phyloP scores from a whole-genome alignment of 176 grass and related monocot species.

The Cenchrus americanus region DNA sequence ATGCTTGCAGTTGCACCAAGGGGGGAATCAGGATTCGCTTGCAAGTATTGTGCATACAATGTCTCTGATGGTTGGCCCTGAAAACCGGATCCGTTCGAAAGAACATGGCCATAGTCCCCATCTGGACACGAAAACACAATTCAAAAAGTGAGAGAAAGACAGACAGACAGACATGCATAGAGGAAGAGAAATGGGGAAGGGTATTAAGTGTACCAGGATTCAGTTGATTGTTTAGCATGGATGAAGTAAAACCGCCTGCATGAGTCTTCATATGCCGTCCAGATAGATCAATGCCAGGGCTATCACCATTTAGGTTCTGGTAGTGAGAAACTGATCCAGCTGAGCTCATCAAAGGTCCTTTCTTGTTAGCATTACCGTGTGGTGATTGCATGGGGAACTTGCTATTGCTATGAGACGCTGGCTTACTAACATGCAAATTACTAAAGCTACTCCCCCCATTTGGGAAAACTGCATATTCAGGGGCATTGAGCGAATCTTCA shows the following conservation, averaged over 20 bases:
- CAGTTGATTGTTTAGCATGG: constrained; percentile 67
- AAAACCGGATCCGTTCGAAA: constrained; percentile 59
- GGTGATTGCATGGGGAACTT: constrained; percentile 55
- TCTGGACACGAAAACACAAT: constrained; percentile 55
- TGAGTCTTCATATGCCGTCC: constrained; percentile 45
- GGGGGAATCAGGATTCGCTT: constrained; percentile 59
- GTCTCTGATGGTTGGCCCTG: constrained; percentile 55
- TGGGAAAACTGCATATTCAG: constrained; percentile 54
- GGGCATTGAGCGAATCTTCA: constrained; percentile 44
- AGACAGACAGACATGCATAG: background rate
- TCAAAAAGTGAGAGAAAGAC: constrained; percentile 22
- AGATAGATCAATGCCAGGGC: constrained; percentile 51
- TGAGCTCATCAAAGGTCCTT: constrained; percentile 55
- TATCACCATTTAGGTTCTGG: constrained; percentile 67
- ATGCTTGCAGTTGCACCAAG: constrained; percentile 56
- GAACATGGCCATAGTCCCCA: constrained; percentile 62
- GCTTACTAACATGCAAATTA: constrained; percentile 43
- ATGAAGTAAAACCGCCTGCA: constrained; percentile 44
- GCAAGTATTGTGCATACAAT: constrained; percentile 65
- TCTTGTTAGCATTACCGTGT: constrained; percentile 55
- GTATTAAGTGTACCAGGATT: constrained; percentile 52
- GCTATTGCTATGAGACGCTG: constrained; percentile 55
- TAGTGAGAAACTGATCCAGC: constrained; percentile 49
- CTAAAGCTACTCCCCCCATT: constrained; percentile 53
- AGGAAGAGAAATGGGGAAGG: background rate